These are phyloP conservation scores for Diplodia corticola DNA, from an alignment of 2,329 filamentous ascomycete species.

Conservation along the genomic window DNA sequence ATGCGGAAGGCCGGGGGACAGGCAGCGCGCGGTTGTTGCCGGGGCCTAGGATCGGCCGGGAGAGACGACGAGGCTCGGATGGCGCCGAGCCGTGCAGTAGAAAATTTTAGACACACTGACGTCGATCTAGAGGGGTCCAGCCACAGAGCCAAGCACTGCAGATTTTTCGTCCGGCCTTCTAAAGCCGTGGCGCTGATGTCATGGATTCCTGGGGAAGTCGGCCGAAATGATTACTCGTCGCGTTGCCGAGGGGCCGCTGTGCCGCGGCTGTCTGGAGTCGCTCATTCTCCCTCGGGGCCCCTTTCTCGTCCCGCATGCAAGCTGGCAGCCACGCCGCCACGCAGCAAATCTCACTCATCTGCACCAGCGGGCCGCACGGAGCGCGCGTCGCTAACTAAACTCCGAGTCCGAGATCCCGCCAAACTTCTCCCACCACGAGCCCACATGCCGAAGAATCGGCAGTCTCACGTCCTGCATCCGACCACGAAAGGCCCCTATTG, in stretches of 20 bases:
- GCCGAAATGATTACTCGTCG: neutral
- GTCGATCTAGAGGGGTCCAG: constrained; percentile 17
- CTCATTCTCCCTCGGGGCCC: neutral
- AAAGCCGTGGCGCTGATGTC: neutral
- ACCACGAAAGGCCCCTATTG: neutral
- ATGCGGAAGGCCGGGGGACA: neutral
- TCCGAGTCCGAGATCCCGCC: constrained; percentile 20
- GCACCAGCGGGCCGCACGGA: neutral
- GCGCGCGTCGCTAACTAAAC: neutral
- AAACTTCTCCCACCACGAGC: constrained; percentile 1
- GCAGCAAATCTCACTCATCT: neutral
- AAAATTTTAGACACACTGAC: constrained; percentile 21
- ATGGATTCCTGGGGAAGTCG: neutral
- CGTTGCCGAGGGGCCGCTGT: neutral
- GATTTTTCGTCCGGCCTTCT: neutral
- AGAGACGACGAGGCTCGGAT: constrained; percentile 13
- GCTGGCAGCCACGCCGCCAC: neutral
- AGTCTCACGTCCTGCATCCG: constrained; percentile 17
- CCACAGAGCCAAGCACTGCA: constrained; percentile 2
- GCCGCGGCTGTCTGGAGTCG: constrained; percentile 2
- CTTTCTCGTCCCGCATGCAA: neutral
- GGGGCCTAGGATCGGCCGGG: constrained; percentile 16
- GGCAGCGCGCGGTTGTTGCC: constrained; percentile 12
- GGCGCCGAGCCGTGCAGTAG: constrained; percentile 5
- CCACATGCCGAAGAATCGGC: constrained; percentile 15